Percentiles rank a stretch among this genome's conserved stretches.
phyloP scores from a whole-genome alignment of 1,284 basidiomycete genomes.

The Apiotrichum sp. region DNA sequence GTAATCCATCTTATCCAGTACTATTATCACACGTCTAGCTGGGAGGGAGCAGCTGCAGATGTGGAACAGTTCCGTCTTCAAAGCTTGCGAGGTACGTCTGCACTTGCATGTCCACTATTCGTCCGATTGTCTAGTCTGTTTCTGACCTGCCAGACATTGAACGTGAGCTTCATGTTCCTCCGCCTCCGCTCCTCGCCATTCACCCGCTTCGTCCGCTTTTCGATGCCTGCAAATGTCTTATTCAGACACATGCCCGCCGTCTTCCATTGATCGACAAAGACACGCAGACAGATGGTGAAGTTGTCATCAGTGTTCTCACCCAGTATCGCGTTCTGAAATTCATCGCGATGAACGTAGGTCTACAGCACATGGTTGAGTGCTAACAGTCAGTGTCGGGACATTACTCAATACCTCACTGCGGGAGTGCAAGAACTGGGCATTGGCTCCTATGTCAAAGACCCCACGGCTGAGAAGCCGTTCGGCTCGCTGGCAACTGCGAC shows the following conservation, averaged over 20 bases:
- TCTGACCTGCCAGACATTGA: conserved; percentile 69
- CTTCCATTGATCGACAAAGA: conserved; percentile 91
- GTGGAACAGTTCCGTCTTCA: conserved; percentile 93
- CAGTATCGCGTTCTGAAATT: conserved; percentile 98
- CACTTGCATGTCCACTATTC: conserved; percentile 1
- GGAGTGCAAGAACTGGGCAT: conserved; percentile 80
- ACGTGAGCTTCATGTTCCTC: conserved; percentile 81
- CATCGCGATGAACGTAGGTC: conserved; percentile 90
- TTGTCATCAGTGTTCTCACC: conserved; percentile 91
- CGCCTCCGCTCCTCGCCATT: conserved; percentile 83
- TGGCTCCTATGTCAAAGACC: conserved; percentile 71
- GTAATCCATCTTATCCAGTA: conserved; percentile 96
- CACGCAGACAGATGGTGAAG: conserved; percentile 87
- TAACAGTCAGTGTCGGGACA: conserved; percentile 37
- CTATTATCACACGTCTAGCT: conserved; percentile 78
- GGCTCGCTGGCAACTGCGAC: conserved; percentile 90
- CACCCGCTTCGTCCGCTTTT: conserved; percentile 83
- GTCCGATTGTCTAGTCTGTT: background rate
- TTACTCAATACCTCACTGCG: conserved; percentile 45
- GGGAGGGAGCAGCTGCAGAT: conserved; percentile 80
- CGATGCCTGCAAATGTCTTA: conserved; percentile 83
- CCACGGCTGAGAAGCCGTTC: conserved; percentile 56
- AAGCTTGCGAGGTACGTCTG: conserved; percentile 65
- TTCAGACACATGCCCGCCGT: conserved; percentile 91
- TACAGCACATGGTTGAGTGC: background rate